phyloP scores from a whole-genome alignment of 2,329 filamentous ascomycete genomes.

The Fusarium equiseti region DNA sequence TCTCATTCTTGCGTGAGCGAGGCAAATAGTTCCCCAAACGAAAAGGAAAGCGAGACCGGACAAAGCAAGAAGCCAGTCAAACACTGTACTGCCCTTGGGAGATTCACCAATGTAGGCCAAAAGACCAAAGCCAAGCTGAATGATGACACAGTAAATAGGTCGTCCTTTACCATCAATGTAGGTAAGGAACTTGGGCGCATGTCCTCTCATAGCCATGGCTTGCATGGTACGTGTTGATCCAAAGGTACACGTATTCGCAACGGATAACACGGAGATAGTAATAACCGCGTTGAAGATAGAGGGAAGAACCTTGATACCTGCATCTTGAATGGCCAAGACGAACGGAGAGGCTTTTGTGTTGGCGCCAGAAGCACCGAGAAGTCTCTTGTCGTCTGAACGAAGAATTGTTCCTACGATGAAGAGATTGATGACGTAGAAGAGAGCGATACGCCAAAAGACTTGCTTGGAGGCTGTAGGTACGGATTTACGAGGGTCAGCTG shows the following conservation, averaged over 20 bases:
- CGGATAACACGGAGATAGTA: conserved; percentile 90
- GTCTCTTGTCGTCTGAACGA: conserved; percentile 73
- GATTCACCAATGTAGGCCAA: conserved; percentile 82
- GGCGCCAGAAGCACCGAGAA: conserved; percentile 68
- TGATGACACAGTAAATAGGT: conserved; percentile 77
- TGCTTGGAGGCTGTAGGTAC: conserved; percentile 90
- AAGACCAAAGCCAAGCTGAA: conserved; percentile 77
- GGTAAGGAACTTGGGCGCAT: conserved; percentile 80
- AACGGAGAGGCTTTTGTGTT: conserved; percentile 87
- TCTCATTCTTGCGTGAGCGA: conserved; percentile 92
- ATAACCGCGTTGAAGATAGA: conserved; percentile 97
- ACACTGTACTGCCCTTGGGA: conserved; percentile 69
- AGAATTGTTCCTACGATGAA: conserved; percentile 86
- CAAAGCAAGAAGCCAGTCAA: conserved; percentile 83
- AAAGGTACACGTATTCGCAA: conserved; percentile 92
- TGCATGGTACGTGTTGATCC: conserved; percentile 91
- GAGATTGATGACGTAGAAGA: conserved; percentile 90
- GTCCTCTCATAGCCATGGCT: conserved; percentile 86
- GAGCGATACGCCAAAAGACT: conserved; percentile 92
- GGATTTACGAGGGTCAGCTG: conserved; percentile 80
- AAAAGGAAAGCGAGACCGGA: conserved; percentile 80
- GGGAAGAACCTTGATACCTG: conserved; percentile 82
- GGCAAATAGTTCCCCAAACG: conserved; percentile 86
- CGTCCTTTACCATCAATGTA: conserved; percentile 88
- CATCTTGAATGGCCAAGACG: conserved; percentile 89